These are phyloP conservation scores for Halenospora varia DNA, from an alignment of 495 filamentous ascomycete species.

Conservation along the genomic window DNA sequence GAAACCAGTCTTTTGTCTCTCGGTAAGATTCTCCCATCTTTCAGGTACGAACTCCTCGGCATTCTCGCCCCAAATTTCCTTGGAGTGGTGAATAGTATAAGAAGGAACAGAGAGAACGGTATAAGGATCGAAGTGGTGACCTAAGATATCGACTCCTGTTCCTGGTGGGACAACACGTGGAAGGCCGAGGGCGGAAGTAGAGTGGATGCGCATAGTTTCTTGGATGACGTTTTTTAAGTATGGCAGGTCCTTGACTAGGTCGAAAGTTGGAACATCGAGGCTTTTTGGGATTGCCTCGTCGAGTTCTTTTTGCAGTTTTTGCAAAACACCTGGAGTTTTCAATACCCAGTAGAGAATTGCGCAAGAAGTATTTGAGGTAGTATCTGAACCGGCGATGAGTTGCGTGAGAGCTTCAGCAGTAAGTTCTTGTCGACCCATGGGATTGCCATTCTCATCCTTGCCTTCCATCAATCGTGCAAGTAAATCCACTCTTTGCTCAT, in stretches of 20 bases:
- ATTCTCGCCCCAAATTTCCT: constrained; percentile 78
- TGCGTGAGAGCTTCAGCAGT: constrained; percentile 88
- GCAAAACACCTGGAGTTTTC: constrained; percentile 65
- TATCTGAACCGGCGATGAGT: constrained; percentile 87
- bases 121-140: constrained; percentile 66
- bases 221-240: constrained; percentile 80
- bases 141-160: constrained; percentile 37
- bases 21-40: constrained; percentile 62
- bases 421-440: constrained; percentile 70
- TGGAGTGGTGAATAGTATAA: constrained; percentile 83
- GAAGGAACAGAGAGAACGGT: constrained; percentile 80
- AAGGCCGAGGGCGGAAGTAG: constrained; percentile 82
- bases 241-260: constrained; percentile 68
- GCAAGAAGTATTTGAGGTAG: constrained; percentile 85
- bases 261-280: constrained; percentile 62
- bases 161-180: constrained; percentile 67
- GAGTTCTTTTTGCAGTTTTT: constrained; percentile 66
- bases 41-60: constrained; percentile 76
- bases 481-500: constrained; percentile 65
- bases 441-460: constrained; percentile 71
- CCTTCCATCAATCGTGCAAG: constrained; percentile 84
- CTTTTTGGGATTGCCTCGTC: constrained; percentile 61
- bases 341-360: constrained; percentile 76
- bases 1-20: constrained; percentile 72
- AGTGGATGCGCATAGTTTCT: constrained; percentile 88